Conservation (phyloP, 163 green algal genomes). For the Trebouxia gelatinosa region DNA sequence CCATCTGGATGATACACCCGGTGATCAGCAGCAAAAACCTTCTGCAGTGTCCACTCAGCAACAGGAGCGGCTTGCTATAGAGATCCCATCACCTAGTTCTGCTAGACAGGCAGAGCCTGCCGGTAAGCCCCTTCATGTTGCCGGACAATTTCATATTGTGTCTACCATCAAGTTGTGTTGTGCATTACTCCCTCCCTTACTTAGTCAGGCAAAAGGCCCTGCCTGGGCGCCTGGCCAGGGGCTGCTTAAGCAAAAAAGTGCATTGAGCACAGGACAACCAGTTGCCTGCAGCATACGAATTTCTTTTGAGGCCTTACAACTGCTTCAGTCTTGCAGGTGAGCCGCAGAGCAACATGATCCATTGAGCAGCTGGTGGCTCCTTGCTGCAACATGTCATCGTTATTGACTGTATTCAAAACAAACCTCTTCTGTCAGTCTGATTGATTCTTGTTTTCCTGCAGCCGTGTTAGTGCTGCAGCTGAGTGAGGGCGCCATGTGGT, state of each 20-base stretch:
- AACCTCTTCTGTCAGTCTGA: not conserved
- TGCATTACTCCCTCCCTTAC: too few species aligned
- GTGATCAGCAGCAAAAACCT: not conserved
- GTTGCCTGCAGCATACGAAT: not conserved
- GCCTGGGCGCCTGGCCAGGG: too few species aligned
- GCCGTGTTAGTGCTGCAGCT: slow-evolving; percentile 8
- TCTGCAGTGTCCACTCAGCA: not conserved
- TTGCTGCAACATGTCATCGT: not conserved
- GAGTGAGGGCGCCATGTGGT: slow-evolving; percentile 36
- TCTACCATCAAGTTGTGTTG: too few species aligned
- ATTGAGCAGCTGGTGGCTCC: not conserved
- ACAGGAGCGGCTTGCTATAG: not conserved
- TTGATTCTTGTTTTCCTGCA: not conserved
- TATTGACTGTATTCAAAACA: not conserved
- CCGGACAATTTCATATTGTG: too few species aligned
- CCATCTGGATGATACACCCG: not conserved
- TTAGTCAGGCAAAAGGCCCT: too few species aligned
- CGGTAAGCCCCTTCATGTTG: not conserved
- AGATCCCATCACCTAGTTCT: not conserved
- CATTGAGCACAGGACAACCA: not conserved
- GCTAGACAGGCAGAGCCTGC: not conserved
- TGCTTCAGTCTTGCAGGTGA: not conserved
- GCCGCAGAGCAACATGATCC: not conserved
- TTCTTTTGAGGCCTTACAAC: not conserved
- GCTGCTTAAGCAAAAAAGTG: not conserved